These are phyloP conservation scores for Pichia sporocuriosa DNA, from an alignment of 805 yeast genomes.

Conservation along the genomic window DNA sequence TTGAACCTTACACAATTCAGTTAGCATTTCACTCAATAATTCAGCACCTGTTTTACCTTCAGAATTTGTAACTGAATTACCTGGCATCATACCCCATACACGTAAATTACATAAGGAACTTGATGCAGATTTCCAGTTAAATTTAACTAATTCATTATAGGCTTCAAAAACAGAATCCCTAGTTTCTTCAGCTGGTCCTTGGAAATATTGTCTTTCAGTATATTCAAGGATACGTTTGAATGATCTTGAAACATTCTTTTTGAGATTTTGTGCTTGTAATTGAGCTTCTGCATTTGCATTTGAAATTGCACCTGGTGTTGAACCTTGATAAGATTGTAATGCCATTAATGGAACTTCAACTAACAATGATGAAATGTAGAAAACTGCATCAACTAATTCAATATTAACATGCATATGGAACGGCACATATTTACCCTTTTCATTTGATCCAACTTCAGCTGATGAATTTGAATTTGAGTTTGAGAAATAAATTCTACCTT, in stretches of 20 bases:
- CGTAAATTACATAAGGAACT: conserved; percentile 68
- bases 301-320: conserved; percentile 33
- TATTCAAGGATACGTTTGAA: conserved; percentile 87
- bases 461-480: not conserved
- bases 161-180: conserved; percentile 92
- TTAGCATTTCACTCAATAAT: conserved; percentile 62
- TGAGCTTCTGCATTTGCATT: conserved; percentile 11
- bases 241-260: conserved; percentile 42
- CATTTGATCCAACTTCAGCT: conserved; percentile 24
- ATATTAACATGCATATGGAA: conserved; percentile 97
- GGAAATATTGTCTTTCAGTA: conserved; percentile 89
- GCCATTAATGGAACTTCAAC: conserved; percentile 91
- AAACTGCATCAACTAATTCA: conserved; percentile 90
- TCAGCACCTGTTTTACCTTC: conserved; percentile 40
- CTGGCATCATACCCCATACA: conserved; percentile 53
- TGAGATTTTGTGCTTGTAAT: conserved; percentile 13
- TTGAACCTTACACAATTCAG: conserved; percentile 75
- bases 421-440: conserved; percentile 80
- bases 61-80: conserved; percentile 45
- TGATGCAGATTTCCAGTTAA: conserved; percentile 81
- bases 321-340: conserved; percentile 30
- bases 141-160: conserved; percentile 78
- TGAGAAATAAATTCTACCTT: conserved; percentile 39
- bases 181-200: conserved; percentile 96
- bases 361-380: conserved; percentile 81